Conservation (phyloP, 805 yeast species). For the Torulaspora microellipsoides region DNA sequence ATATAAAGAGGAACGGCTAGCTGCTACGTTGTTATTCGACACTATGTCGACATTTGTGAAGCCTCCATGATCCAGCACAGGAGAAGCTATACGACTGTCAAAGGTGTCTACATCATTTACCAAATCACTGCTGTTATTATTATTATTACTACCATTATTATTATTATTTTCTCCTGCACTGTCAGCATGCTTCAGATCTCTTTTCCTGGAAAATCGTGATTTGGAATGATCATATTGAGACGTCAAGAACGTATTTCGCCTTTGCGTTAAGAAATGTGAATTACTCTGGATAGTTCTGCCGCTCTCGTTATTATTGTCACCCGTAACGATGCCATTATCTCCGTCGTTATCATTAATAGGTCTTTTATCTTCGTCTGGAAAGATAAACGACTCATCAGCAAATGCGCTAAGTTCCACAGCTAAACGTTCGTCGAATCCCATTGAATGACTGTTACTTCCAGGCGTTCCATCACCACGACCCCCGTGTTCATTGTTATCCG, state of each 20-base stretch:
- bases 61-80: slow-evolving; percentile 25
- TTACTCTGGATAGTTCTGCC: not conserved
- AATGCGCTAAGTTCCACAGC: slow-evolving; percentile 72
- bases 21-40: slow-evolving; percentile 2
- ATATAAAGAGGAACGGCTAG: not conserved
- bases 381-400: slow-evolving; percentile 75
- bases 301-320: slow-evolving; percentile 4
- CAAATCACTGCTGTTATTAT: too few relatives aligned
- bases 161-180: too few relatives aligned
- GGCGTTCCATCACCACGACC: not conserved
- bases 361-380: slow-evolving; percentile 78
- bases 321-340: slow-evolving; percentile 14
- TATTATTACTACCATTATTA: too few relatives aligned
- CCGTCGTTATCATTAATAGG: slow-evolving; percentile 19
- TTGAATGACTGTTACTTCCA: not conserved
- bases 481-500: slow-evolving; percentile 6
- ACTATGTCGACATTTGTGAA: slow-evolving; percentile 19
- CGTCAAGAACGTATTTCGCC: slow-evolving; percentile 28
- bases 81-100: slow-evolving; percentile 7
- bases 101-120: not conserved
- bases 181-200: not conserved
- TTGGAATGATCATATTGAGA: slow-evolving; percentile 33
- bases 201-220: slow-evolving; percentile 28
- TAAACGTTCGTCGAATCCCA: slow-evolving; percentile 44
- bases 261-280: slow-evolving; percentile 27